These are phyloP conservation scores for Phycomyces blakesleeanus DNA, from an alignment of 192 early-diverging fungal species.

Conservation along the genomic window DNA sequence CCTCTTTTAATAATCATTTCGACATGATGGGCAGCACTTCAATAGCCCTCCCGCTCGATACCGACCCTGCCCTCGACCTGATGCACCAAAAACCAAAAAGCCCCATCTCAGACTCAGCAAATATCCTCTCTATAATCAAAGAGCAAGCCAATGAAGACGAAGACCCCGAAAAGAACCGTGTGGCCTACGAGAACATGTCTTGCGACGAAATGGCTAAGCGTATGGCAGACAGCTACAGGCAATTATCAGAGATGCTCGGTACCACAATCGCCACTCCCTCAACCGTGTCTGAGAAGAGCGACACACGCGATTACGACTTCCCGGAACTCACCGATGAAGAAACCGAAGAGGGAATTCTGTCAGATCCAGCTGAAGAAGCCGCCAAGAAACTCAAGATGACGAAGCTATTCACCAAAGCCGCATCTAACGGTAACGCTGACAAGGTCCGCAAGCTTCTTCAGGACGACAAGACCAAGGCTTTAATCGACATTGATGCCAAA, in stretches of 20 bases:
- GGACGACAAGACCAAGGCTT: conserved; percentile 21
- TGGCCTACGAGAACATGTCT: conserved; percentile 33
- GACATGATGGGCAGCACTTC: too few species aligned
- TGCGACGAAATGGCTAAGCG: conserved; percentile 33
- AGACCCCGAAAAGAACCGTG: conserved; percentile 6
- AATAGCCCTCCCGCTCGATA: background rate
- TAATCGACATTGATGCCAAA: conserved; percentile 74
- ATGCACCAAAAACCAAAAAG: too few species aligned
- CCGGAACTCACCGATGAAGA: background rate
- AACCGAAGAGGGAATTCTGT: background rate
- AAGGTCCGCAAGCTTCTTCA: conserved; percentile 17
- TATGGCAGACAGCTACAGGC: conserved; percentile 32
- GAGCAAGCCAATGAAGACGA: background rate
- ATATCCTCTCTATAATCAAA: too few species aligned
- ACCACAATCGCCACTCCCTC: conserved; percentile 4
- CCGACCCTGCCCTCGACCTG: background rate
- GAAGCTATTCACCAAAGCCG: conserved; percentile 60
- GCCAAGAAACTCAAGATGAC: conserved; percentile 54
- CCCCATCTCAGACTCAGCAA: too few species aligned
- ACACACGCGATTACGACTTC: background rate
- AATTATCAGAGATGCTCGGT: conserved; percentile 27
- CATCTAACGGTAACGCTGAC: conserved; percentile 63
- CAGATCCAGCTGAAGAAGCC: background rate
- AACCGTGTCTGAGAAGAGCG: background rate
- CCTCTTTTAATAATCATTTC: too few species aligned